Evolutionary conservation across 345 rosid genomes (phyloP).

Genomic region (Brassica rapa): DNA sequence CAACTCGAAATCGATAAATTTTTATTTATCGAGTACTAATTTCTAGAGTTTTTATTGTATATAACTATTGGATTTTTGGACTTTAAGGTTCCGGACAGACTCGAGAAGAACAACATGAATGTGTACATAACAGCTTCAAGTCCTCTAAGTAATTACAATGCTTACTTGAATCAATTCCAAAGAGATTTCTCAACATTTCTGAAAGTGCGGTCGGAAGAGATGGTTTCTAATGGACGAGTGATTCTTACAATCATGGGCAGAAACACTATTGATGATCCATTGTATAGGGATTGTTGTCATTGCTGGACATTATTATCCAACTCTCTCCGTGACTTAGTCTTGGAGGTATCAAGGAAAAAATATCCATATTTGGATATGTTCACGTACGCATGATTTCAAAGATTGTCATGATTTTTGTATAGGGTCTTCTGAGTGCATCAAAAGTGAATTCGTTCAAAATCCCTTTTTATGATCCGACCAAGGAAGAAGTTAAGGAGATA

Average conservation of each 20-base stretch:
- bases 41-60: no score
- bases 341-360: background rate
- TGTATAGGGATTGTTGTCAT: background rate
- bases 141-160: background rate
- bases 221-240: background rate
- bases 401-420: background rate
- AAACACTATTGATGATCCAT: background rate
- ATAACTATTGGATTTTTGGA: background rate
- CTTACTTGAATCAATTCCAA: background rate
- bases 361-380: background rate
- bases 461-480: slow-evolving; percentile 33
- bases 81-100: background rate
- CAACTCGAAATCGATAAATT: no score
- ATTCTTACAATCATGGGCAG: background rate
- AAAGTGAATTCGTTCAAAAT: slow-evolving; percentile 42
- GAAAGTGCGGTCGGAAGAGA: background rate
- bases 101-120: background rate
- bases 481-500: slow-evolving; percentile 31
- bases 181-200: background rate
- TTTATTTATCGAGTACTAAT: no score
- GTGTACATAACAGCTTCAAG: background rate
- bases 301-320: background rate
- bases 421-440: background rate
- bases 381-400: background rate
- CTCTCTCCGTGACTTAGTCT: background rate